phyloP scores from a whole-genome alignment of 2,329 filamentous ascomycete genomes.

The Hypoxylon sp. region DNA sequence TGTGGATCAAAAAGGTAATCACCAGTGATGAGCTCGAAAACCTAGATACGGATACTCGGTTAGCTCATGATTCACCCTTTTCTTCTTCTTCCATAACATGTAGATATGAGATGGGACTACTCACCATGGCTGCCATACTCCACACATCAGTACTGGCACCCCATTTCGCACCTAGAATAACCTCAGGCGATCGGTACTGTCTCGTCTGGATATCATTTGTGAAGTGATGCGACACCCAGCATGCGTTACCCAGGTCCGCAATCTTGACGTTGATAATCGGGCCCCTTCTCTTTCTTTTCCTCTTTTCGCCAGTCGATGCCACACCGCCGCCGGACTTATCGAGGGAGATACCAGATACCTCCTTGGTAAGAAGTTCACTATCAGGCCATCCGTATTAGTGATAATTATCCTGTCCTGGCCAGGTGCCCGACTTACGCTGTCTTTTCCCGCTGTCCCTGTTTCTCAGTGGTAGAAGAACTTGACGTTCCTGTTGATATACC shows the following conservation, averaged over 20 bases:
- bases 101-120: constrained; percentile 45
- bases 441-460: constrained; percentile 88
- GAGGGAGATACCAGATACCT: constrained; percentile 94
- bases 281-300: constrained; percentile 68
- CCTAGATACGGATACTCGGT: constrained; percentile 62
- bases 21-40: constrained; percentile 96
- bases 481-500: constrained; percentile 52
- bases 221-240: constrained; percentile 99
- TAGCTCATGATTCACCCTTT: constrained; percentile 4
- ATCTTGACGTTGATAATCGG: constrained; percentile 96
- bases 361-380: constrained; percentile 89
- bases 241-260: constrained; percentile 96
- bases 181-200: constrained; percentile 96
- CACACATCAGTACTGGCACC: constrained; percentile 99
- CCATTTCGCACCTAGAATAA: constrained; percentile 97
- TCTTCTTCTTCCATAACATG: neutral
- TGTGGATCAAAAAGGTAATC: constrained; percentile 99
- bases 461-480: constrained; percentile 68
- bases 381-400: constrained; percentile 19
- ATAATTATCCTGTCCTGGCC: constrained; percentile 1
- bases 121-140: constrained; percentile 99
- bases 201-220: constrained; percentile 99
- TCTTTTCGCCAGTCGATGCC: constrained; percentile 68
- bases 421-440: constrained; percentile 77
- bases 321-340: constrained; percentile 70